phyloP scores from a whole-genome alignment of 768 basidiomycete species.

The Boletus insuetus region DNA sequence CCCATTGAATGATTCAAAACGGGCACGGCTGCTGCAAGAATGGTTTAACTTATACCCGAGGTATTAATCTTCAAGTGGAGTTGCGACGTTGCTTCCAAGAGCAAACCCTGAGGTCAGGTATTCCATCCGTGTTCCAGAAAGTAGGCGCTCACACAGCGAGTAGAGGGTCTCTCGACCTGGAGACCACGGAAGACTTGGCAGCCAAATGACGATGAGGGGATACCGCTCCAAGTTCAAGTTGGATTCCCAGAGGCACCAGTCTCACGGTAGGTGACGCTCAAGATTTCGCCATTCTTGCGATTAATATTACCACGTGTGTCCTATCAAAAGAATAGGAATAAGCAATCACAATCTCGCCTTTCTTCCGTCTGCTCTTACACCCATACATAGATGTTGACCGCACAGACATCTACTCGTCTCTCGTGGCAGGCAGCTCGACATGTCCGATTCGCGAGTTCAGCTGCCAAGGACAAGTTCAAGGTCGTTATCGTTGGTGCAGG shows the following conservation, averaged over 20 bases:
- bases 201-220: not conserved
- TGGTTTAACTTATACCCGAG: no score
- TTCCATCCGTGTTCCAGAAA: no score
- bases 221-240: no score
- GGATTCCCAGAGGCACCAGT: not conserved
- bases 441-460: constrained; percentile 25
- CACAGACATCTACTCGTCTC: constrained; percentile 3
- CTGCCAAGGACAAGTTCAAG: constrained; percentile 60
- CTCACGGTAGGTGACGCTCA: not conserved
- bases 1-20: not conserved
- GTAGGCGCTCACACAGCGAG: no score
- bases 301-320: not conserved
- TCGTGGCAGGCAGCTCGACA: constrained; percentile 5
- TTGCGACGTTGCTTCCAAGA: no score
- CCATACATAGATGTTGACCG: constrained; percentile 3
- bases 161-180: no score
- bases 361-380: not conserved
- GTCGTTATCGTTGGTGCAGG: constrained; percentile 88
- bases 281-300: constrained; percentile 17
- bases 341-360: not conserved
- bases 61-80: no score
- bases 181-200: no score
- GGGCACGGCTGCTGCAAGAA: not conserved
- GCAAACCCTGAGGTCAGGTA: no score
- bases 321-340: not conserved